These are phyloP conservation scores for Paecilomyces dactylethromorphus DNA, from an alignment of 2,329 filamentous ascomycete genomes.

Conservation along the genomic window DNA sequence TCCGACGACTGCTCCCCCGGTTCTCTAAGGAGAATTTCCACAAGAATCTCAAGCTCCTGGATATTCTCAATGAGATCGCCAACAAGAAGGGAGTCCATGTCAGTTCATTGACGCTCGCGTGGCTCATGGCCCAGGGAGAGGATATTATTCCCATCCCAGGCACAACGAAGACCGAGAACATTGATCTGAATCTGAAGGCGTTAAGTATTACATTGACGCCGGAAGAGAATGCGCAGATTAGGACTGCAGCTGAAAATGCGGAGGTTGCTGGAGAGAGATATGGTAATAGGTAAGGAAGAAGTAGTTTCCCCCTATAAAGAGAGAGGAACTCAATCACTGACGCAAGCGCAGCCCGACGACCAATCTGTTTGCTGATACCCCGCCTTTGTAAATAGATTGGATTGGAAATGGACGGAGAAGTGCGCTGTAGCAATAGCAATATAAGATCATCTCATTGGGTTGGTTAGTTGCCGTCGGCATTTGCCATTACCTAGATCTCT, in stretches of 20 bases:
- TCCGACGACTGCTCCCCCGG: constrained; percentile 41
- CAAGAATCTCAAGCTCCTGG: constrained; percentile 47
- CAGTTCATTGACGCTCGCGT: constrained; percentile 10
- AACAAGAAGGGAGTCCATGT: constrained; percentile 10
- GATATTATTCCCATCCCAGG: constrained; percentile 19
- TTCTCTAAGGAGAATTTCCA: constrained; percentile 50
- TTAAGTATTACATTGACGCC: constrained; percentile 14
- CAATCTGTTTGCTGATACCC: neutral
- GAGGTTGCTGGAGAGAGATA: constrained; percentile 15
- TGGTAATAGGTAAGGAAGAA: constrained; percentile 6
- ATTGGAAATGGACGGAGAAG: neutral
- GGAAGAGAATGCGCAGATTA: constrained; percentile 13
- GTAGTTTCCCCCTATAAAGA: neutral
- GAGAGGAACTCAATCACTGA: neutral
- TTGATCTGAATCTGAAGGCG: constrained; percentile 17
- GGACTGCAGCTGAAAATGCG: constrained; percentile 13
- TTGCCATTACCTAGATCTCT: neutral
- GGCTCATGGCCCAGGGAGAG: constrained; percentile 5
- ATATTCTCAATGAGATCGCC: constrained; percentile 7
- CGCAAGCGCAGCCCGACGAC: neutral
- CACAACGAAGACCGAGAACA: constrained; percentile 17
- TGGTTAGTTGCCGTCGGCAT: neutral
- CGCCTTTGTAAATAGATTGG: neutral
- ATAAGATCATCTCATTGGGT: neutral
- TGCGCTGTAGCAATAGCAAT: neutral